Evolutionary conservation across 169 alveolate genomes (phyloP), one percentile per base, ranked within the genome.

Genomic region (Amoebophrya sp.): DNA sequence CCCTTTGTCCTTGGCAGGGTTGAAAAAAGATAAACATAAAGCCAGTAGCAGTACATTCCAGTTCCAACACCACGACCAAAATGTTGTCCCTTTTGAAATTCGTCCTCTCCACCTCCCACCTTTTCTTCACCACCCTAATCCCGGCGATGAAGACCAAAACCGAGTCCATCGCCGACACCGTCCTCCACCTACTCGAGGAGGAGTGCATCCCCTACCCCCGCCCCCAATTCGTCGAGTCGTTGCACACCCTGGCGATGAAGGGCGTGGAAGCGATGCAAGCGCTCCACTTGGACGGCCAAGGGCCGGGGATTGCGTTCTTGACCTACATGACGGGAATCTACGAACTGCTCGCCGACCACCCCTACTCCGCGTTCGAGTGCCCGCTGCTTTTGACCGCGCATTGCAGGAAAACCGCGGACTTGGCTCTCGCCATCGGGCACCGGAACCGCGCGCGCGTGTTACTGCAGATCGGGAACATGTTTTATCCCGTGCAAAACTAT

Each of bases 391-490:
- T 66, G 7, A 66, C 83, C 83, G 32, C 39, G 35, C 2, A 0
- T 25, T 1, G 1, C 12, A 7, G 83, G 32, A 66, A 66, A 66
- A 25, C 39, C 35, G 83, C 83, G 83, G 83, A 66, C 35, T 7
- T 7, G 10, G 83, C 83, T 2, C 35, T 66, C 1, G 83, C 83
- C 7, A 66, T 66, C 83, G 83, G 83, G 32, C 83, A 66, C 83
- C 1, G 83, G 18, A 77, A 77, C 41, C 41, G 90, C 29, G 90
- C 41, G n/a, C 39, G 41, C 23, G 90, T 77, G 53, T 40, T 77
- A 23, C 41, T 77, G 41, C 90, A 77, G n/a, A 38, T 77, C 23
- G 90, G 90, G 18, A 77, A 77, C 41, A 77, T 77, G 90, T n/a
- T n/a, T n/a, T n/a, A n/a, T n/a, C n/a, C n/a, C n/a, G n/a, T n/a